Evolutionary conservation across 306 rosid species (phyloP).

Genomic region (Begonia masoniana): DNA sequence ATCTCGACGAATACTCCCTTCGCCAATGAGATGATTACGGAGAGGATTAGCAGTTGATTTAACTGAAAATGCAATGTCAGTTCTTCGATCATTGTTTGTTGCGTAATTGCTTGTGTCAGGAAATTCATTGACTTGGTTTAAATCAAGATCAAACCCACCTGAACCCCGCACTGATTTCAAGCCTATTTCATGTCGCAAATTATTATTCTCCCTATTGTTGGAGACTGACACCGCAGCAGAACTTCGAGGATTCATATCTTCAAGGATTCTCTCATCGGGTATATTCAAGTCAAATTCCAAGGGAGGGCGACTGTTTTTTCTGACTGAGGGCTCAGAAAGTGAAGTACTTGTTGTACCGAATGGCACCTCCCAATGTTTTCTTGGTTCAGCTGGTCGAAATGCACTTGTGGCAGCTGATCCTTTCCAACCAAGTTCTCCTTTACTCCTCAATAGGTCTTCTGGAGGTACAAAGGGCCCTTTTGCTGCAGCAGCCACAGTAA

Average conservation of each 20-base stretch:
- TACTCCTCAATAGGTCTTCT: constrained; percentile 50
- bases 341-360: constrained; percentile 9
- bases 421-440: constrained; percentile 69
- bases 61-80: constrained; percentile 23
- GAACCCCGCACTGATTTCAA: constrained; percentile 20
- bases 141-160: constrained; percentile 74
- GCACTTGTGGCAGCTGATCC: constrained; percentile 83
- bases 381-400: constrained; percentile 79
- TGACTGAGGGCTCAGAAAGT: constrained; percentile 14
- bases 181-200: constrained; percentile 9
- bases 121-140: constrained; percentile 42
- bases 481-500: constrained; percentile 66
- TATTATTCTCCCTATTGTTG: constrained; percentile 13
- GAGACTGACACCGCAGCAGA: constrained; percentile 13
- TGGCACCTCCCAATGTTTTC: constrained; percentile 35
- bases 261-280: constrained; percentile 49
- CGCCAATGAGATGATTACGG: constrained; percentile 11
- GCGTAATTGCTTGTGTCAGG: constrained; percentile 35
- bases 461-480: constrained; percentile 53
- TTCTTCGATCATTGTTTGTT: constrained; percentile 17
- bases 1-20: constrained; percentile 26
- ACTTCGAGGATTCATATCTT: constrained; percentile 35
- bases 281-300: constrained; percentile 61
- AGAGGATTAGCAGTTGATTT: constrained; percentile 15
- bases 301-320: constrained; percentile 28